A percentile compares a stretch with the other conserved stretches of the same genome.
These are phyloP conservation scores for Chlamydomonas sp. DNA, from an alignment of 139 green algal species.

Conservation along the genomic window DNA sequence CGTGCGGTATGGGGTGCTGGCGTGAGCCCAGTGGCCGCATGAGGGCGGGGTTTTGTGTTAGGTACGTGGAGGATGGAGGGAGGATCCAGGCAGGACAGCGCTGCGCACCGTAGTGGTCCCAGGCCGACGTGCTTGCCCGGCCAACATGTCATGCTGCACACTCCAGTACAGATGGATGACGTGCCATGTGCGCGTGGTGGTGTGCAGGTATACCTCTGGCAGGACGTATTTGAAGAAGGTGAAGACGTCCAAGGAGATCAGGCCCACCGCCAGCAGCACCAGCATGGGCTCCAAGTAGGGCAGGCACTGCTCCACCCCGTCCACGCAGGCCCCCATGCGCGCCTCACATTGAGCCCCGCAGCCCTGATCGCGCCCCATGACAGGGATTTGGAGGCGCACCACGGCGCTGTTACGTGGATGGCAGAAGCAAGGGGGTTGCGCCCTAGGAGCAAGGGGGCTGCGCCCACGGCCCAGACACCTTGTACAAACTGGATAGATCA, in stretches of 20 bases:
- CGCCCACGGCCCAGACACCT: too few relatives aligned
- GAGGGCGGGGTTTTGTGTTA: background rate
- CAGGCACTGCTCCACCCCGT: too few relatives aligned
- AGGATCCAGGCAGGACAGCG: background rate
- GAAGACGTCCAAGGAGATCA: constrained; percentile 44
- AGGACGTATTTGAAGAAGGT: constrained; percentile 47
- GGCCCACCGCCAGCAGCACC: constrained; percentile 25
- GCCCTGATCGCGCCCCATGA: too few relatives aligned
- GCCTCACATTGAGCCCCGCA: too few relatives aligned
- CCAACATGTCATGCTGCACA: background rate
- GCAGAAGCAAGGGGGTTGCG: too few relatives aligned
- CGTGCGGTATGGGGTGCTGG: background rate
- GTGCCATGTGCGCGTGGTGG: background rate
- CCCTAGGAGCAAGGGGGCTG: too few relatives aligned
- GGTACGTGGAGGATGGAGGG: background rate
- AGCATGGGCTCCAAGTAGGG: constrained; percentile 29
- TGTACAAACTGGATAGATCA: too few relatives aligned
- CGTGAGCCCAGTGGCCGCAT: background rate
- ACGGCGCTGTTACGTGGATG: too few relatives aligned
- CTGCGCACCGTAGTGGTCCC: too few relatives aligned
- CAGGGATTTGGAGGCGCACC: too few relatives aligned
- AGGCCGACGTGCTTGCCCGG: too few relatives aligned
- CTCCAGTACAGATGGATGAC: background rate
- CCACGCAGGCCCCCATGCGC: too few relatives aligned
- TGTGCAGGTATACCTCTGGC: background rate